Evolutionary conservation across 2,329 filamentous ascomycete species (phyloP), one percentile per base, ranked within the genome.

Genomic region (Verticillium albo-atrum): DNA sequence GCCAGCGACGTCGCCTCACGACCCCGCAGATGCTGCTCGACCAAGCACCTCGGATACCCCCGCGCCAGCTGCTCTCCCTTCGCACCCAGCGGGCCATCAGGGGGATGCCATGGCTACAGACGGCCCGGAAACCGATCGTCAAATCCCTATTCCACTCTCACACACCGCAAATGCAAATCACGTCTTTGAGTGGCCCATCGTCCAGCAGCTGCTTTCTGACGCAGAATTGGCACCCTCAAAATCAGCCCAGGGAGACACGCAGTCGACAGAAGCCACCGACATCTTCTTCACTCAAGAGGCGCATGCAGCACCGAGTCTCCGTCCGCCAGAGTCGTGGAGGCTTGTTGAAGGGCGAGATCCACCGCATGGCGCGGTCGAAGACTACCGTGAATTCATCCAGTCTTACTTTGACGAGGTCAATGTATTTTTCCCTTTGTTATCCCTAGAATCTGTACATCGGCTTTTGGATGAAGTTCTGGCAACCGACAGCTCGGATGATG

Each of bases 321-420:
- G 42, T 12, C 42, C 42, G n/a, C 54, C 62, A 26, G 58, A 62
- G 25, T 65, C 64, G 0, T 65, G 64, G 64, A 55, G 62, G 23
- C 35, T 65, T 4, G 65, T 65, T 15, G 56, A 59, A 15, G 58
- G 60, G 9, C 32, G 34, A 5, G 26, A 55, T 6, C 6, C 47
- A 12, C 52, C 58, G 2, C 42, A 58, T 3, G 28, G 26, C 17
- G 35, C 53, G 2, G 26, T 55, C 12, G 56, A 55, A 3, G 35
- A 52, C 12, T 63, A 58, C 14, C 56, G 50, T 10, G 56, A 62
- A 12, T 47, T 59, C n/a, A 62, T 63, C 17, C 53, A 62, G 37
- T 25, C 63, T 1, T 71, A 68, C n/a, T 70, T 69, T 35, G 50
- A 52, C 6, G 50, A 68, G 4, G 62, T 71, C n/a, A 68, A 69